Evolutionary conservation across 2,329 filamentous ascomycete genomes (phyloP), one percentile per base, ranked within the genome.

Genomic region (Remersonia thermophila): DNA sequence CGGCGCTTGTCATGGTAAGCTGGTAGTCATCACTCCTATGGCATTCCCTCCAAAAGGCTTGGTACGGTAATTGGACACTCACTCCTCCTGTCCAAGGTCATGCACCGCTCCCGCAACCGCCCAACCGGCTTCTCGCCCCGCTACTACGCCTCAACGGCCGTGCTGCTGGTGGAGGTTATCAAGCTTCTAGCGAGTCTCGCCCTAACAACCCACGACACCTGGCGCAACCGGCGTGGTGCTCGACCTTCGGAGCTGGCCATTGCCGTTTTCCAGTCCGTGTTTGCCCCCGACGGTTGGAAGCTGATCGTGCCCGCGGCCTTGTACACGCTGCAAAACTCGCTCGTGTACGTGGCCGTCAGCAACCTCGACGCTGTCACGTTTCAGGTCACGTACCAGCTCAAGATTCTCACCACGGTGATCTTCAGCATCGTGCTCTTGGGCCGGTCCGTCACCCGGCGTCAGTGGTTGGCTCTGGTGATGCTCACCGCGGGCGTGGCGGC

Each of bases 101-200:
- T 48, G 41, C 45, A 49, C 41, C 37, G 44, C 16, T 47, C 45
- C 10, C 44, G 45, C 20, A 45, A 40, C 32, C 30, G 23, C 16
- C 38, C 45, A 11, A 42, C 40, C 14, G 39, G 31, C 32, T 27
- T 29, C 15, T 31, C 38, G 15, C 44, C 42, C 9, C 69, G 75
- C 50, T 82, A 80, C 53, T 69, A 73, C 43, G 69, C 74, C 13
- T 81, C 74, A 13, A 83, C 77, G 12, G 77, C 76, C 20, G 73
- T 80, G 18, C 73, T 81, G 51, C 59, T 81, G 36, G 77, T 75
- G 51, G 79, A 81, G 56, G 63, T 77, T 35, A 62, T 77, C 43
- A 82, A 81, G 52, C 64, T 80, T 34, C 62, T 64, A 16, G 64
- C 80, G 40, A 79, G 71, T 50, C 59, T 79, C 32, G 71, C 67